Percentiles rank a stretch among this genome's conserved stretches.
Conservation (phyloP, 768 basidiomycete genomes). For the Podaxis mareebaensis region DNA sequence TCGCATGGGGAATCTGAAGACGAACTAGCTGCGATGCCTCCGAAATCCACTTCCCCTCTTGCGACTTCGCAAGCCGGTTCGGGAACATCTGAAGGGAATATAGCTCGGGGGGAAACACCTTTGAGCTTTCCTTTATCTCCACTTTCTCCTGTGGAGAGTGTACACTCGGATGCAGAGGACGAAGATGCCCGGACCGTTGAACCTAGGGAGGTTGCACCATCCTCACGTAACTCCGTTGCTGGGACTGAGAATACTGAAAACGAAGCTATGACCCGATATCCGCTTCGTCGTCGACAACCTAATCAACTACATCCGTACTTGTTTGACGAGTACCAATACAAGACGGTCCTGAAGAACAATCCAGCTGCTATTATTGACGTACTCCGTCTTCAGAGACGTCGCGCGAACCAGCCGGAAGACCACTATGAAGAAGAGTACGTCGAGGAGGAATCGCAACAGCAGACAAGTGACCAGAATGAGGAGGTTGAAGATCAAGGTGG, state of each 20-base stretch:
- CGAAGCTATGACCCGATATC: conserved; percentile 2
- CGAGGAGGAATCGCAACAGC: conserved; percentile 11
- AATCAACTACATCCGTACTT: conserved; percentile 13
- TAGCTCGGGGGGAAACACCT: not conserved
- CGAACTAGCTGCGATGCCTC: conserved; percentile 9
- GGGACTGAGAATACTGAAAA: not conserved
- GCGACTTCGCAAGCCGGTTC: not conserved
- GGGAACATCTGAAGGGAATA: not conserved
- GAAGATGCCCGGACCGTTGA: not conserved
- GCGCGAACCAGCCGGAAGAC: conserved; percentile 7
- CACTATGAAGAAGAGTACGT: conserved; percentile 12
- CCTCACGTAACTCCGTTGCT: not conserved
- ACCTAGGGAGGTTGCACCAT: not conserved
- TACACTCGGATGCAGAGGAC: not conserved
- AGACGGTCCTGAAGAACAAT: conserved; percentile 8
- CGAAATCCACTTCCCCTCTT: conserved; percentile 2
- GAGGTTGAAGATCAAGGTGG: not conserved
- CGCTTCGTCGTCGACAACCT: conserved; percentile 14
- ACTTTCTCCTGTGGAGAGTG: conserved; percentile 1
- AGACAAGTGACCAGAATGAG: not conserved
- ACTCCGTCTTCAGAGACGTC: conserved; percentile 5
- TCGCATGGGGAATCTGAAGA: conserved; percentile 11
- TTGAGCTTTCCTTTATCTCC: conserved; percentile 8
- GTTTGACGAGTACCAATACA: conserved; percentile 11
- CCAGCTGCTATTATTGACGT: conserved; percentile 16